Conservation (phyloP, 2,329 filamentous ascomycete species). For the Trichoderma sp. region DNA sequence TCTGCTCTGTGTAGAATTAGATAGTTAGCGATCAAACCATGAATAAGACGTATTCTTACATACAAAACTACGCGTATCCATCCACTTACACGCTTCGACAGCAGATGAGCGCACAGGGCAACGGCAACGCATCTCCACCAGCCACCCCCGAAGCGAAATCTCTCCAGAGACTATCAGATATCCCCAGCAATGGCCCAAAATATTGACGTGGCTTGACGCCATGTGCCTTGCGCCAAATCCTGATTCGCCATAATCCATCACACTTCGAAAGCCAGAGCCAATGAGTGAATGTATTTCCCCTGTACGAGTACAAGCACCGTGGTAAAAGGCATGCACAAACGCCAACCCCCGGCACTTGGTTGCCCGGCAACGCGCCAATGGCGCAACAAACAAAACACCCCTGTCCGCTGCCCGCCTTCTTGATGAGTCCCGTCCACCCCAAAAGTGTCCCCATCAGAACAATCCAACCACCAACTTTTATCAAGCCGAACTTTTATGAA, state of each 20-base stretch:
- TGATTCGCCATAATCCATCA: conserved; percentile 10
- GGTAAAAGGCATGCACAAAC: neutral
- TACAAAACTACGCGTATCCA: neutral
- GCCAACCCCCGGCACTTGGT: neutral
- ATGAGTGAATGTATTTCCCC: neutral
- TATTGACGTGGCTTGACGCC: conserved; percentile 16
- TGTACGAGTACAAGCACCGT: neutral
- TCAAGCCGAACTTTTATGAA: conserved; percentile 4
- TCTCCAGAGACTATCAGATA: neutral
- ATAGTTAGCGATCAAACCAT: conserved; percentile 15
- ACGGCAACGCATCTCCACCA: neutral
- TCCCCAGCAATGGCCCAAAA: neutral
- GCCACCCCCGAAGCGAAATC: neutral
- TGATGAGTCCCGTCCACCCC: conserved; percentile 18
- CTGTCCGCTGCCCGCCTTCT: conserved; percentile 11
- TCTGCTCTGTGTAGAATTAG: conserved; percentile 24
- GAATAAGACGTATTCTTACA: neutral
- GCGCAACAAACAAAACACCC: conserved; percentile 20
- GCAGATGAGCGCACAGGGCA: neutral
- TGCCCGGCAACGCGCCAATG: conserved; percentile 17
- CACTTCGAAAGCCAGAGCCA: neutral
- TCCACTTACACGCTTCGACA: neutral
- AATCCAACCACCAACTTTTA: conserved; percentile 10
- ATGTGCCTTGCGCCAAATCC: neutral
- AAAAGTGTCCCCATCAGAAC: conserved; percentile 9